phyloP scores from a whole-genome alignment of 75 land plant genomes.

The Isoetes taiwanensis region DNA sequence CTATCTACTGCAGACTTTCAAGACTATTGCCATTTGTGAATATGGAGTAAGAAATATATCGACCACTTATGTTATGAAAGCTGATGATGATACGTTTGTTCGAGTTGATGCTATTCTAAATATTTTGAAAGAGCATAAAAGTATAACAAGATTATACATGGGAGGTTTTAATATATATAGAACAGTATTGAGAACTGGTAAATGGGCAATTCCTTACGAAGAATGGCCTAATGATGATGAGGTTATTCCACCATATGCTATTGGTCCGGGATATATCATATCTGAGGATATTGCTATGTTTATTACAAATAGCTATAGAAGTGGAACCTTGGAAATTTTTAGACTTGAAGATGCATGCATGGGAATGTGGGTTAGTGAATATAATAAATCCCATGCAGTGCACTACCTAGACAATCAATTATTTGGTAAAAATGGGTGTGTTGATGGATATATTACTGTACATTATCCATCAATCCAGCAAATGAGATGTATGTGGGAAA shows the following conservation, averaged over 20 bases:
- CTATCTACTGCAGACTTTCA: background rate
- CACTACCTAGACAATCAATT: background rate
- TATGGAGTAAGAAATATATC: background rate
- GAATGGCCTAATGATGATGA: conserved; percentile 94
- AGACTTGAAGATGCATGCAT: background rate
- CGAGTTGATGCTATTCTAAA: conserved; percentile 45
- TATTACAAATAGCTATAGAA: conserved; percentile 4
- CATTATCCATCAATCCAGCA: background rate
- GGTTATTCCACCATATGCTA: conserved; percentile 74
- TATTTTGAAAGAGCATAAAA: background rate
- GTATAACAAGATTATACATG: background rate
- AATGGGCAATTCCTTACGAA: conserved; percentile 16
- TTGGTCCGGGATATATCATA: conserved; percentile 72
- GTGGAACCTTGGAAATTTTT: background rate
- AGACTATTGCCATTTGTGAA: conserved; percentile 5
- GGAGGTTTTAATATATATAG: background rate
- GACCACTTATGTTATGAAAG: conserved; percentile 48
- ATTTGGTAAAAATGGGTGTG: background rate
- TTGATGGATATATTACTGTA: background rate
- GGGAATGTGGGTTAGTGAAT: conserved; percentile 1
- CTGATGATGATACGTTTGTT: conserved; percentile 97
- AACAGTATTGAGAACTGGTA: background rate
- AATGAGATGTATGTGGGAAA: conserved; percentile 4
- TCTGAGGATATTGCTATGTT: conserved; percentile 49
- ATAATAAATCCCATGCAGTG: background rate